Conservation (phyloP, 805 yeast genomes). For the Scheffersomyces ergatensis region DNA sequence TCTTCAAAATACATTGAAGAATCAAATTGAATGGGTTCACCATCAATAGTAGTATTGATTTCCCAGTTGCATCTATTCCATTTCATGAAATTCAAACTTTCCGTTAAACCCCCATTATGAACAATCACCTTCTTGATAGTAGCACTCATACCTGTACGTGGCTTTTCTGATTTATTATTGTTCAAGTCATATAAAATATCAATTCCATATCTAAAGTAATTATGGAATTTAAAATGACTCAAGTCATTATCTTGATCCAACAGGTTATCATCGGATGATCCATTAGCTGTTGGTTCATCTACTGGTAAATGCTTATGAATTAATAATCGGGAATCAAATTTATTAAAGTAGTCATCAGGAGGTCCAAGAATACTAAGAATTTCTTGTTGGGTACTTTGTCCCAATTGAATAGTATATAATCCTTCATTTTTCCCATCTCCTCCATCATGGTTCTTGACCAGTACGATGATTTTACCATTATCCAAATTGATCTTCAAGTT, state of each 20-base stretch:
- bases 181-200: constrained; percentile 51
- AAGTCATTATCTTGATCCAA: constrained; percentile 5
- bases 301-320: constrained; percentile 33
- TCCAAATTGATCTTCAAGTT: constrained; percentile 15
- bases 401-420: constrained; percentile 17
- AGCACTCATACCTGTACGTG: constrained; percentile 20
- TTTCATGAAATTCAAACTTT: constrained; percentile 50
- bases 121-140: constrained; percentile 44
- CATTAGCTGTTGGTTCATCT: not conserved
- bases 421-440: not conserved
- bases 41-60: constrained; percentile 12
- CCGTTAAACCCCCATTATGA: constrained; percentile 52
- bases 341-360: constrained; percentile 51
- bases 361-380: constrained; percentile 49
- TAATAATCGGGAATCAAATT: constrained; percentile 41
- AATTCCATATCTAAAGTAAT: constrained; percentile 53
- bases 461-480: constrained; percentile 22
- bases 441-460: constrained; percentile 1
- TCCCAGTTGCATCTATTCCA: constrained; percentile 52
- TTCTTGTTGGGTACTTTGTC: constrained; percentile 49
- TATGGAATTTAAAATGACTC: constrained; percentile 44
- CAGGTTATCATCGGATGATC: not conserved
- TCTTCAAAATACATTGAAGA: constrained; percentile 31
- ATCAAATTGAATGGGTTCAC: constrained; percentile 5
- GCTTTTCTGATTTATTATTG: constrained; percentile 8